phyloP scores from a whole-genome alignment of 495 filamentous ascomycete genomes.

The Podospora didyma region DNA sequence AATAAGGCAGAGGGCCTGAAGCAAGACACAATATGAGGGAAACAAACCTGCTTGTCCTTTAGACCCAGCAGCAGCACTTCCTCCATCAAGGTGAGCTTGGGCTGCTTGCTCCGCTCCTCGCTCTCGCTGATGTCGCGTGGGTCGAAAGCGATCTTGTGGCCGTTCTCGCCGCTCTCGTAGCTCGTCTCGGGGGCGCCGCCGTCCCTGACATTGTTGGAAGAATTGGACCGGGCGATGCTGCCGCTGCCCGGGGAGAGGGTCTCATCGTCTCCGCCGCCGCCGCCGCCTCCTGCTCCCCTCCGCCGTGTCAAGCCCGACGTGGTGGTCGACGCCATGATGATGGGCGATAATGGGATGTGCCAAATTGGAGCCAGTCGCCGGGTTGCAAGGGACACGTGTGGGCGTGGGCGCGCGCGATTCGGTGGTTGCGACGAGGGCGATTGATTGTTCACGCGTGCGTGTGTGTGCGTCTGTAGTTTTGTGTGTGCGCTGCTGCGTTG shows the following conservation, averaged over 20 bases:
- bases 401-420: neutral
- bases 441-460: neutral
- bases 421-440: neutral
- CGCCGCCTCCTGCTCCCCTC: slow-evolving; percentile 26
- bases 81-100: slow-evolving; percentile 97
- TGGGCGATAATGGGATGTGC: too few relatives aligned
- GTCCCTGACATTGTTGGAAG: slow-evolving; percentile 48
- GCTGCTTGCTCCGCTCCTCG: slow-evolving; percentile 93
- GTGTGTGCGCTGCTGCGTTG: neutral
- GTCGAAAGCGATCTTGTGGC: slow-evolving; percentile 98
- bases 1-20: neutral
- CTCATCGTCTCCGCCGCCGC: slow-evolving; percentile 11
- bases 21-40: too few relatives aligned
- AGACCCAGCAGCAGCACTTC: slow-evolving; percentile 90
- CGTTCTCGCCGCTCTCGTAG: slow-evolving; percentile 90
- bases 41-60: slow-evolving; percentile 86
- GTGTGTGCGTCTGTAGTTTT: neutral
- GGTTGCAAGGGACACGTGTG: too few relatives aligned
- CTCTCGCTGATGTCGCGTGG: slow-evolving; percentile 96
- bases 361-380: too few relatives aligned
- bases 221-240: slow-evolving; percentile 34
- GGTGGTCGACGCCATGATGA: slow-evolving; percentile 22
- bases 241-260: slow-evolving; percentile 4
- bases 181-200: slow-evolving; percentile 76
- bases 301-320: slow-evolving; percentile 36